Conservation (phyloP, 2,329 filamentous ascomycete genomes). For the Fusarium temperatum region DNA sequence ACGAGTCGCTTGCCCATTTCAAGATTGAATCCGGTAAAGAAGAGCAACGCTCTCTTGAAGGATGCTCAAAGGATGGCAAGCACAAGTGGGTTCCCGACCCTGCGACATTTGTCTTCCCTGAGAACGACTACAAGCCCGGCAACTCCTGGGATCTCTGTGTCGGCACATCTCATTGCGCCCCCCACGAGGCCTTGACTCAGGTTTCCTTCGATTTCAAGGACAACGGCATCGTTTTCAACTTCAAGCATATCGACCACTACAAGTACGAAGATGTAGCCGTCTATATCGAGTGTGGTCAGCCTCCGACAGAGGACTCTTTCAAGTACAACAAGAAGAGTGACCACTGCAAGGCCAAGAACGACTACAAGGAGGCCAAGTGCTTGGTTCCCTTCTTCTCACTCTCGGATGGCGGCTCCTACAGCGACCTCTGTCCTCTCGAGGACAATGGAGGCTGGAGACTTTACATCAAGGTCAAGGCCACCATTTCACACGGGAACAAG, state of each 20-base stretch:
- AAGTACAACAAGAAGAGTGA: constrained; percentile 37
- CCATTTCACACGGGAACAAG: constrained; percentile 33
- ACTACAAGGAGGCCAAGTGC: constrained; percentile 39
- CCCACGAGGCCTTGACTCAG: constrained; percentile 35
- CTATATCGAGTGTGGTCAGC: constrained; percentile 32
- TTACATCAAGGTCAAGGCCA: constrained; percentile 41
- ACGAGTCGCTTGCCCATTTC: constrained; percentile 39
- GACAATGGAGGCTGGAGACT: constrained; percentile 41
- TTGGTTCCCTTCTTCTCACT: constrained; percentile 40
- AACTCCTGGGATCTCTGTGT: constrained; percentile 40
- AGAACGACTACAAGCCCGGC: constrained; percentile 31
- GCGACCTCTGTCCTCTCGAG: constrained; percentile 40
- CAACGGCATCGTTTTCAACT: constrained; percentile 38
- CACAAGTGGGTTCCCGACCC: constrained; percentile 41
- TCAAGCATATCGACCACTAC: constrained; percentile 37
- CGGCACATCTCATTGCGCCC: constrained; percentile 30
- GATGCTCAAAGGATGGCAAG: constrained; percentile 37
- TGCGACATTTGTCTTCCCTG: constrained; percentile 38
- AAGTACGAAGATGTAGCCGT: constrained; percentile 42
- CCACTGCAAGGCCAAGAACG: constrained; percentile 32
- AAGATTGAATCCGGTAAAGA: constrained; percentile 17
- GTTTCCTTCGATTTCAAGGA: constrained; percentile 42
- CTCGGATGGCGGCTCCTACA: constrained; percentile 35
- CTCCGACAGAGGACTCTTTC: constrained; percentile 32
- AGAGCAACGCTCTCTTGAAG: constrained; percentile 27